Evolutionary conservation across 345 rosid species (phyloP).

Genomic region (Durio zibethinus): DNA sequence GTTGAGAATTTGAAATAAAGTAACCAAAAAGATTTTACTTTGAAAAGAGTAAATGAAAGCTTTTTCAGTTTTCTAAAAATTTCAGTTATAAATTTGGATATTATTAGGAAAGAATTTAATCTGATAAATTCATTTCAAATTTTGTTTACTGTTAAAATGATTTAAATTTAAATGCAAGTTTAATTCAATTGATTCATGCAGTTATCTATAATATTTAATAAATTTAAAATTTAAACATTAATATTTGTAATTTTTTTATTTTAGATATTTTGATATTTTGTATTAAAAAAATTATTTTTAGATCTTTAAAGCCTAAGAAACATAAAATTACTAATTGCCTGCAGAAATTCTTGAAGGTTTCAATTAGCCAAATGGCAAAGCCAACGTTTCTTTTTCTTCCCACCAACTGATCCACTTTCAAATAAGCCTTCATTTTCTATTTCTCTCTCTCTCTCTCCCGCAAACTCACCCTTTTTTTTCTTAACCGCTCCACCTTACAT

Average conservation of each 20-base stretch:
- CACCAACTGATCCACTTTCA: slow-evolving; percentile 70
- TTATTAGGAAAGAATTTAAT: not conserved
- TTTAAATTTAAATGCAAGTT: slow-evolving; percentile 8
- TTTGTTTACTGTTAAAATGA: not conserved
- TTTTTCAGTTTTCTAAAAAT: not conserved
- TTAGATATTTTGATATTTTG: no score
- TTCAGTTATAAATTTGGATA: not conserved
- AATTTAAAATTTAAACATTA: no score
- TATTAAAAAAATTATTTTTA: not conserved
- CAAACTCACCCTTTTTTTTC: slow-evolving; percentile 52
- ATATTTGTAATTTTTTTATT: no score
- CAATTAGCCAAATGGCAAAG: slow-evolving; percentile 9
- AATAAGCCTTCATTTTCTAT: slow-evolving; percentile 15
- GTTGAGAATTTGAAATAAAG: not conserved
- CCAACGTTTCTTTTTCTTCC: slow-evolving; percentile 7
- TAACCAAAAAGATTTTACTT: not conserved
- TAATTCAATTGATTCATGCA: no score
- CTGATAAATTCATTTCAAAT: no score
- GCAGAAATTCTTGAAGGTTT: not conserved
- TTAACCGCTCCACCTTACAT: slow-evolving; percentile 51
- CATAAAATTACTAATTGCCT: not conserved
- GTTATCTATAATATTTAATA: no score
- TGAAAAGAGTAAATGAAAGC: not conserved
- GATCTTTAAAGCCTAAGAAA: not conserved
- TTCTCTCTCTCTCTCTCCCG: slow-evolving; percentile 28